Evolutionary conservation across 1,139 yeast species (phyloP), one percentile per base, ranked within the genome.

Genomic region (Tardiomyces depauwii): DNA sequence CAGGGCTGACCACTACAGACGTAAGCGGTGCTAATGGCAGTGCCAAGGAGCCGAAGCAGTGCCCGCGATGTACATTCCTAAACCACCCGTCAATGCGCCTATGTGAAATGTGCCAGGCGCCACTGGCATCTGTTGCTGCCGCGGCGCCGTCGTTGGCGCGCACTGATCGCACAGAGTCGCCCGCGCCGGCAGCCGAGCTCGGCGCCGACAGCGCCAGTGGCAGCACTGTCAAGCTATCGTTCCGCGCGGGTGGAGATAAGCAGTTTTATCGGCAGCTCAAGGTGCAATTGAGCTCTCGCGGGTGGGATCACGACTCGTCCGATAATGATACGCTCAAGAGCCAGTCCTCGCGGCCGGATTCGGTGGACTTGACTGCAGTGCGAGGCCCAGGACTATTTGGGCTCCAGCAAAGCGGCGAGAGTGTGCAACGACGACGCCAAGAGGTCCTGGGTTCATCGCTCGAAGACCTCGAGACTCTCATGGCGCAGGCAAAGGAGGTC

Each of bases 31-130:
- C 6, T 19, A 38, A 33, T 2, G 32, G 10, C 27, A 27, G 13
- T 5, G 16, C n/a, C 12, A 13, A 16, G 13, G 42, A 21, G 16
- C 23, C 30, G 1, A 49, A 72, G 40, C 72, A 72, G 43, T 91
- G 98, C 54, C 80, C 88, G 0, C 71, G 74, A 42, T 91, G 97
- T 57, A 91, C 97, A 0, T 91, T 89, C 57, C 68, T 77, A 14
- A 91, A 91, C 60, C 96, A 89, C 61, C 84, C 89, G 0, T 77
- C 85, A 2, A 67, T 91, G 70, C 67, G 73, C 43, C 72, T 70
- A 51, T 91, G 98, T 62, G 98, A 91, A 62, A 74, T 91, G 60
- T 91, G 97, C 66, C 96, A 95, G 0, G 70, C 82, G 0, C 72
- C 74, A 42, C 66, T 85, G 27, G 63, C 68, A 2, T 57, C 66